Conservation (phyloP, 2,329 filamentous ascomycete species). For the Ilyonectria destructans region DNA sequence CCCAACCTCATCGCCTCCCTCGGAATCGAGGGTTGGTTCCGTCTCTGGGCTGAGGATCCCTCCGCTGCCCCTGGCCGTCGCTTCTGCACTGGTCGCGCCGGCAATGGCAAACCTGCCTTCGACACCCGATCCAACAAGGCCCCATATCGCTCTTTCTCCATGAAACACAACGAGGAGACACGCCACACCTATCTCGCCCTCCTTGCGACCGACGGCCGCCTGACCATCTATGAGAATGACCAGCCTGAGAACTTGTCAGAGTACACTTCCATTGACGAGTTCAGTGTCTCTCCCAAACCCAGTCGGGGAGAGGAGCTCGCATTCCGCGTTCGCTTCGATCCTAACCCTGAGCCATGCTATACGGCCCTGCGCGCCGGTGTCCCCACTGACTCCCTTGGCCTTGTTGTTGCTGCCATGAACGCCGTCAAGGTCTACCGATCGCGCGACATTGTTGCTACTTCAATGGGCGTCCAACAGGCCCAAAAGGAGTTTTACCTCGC, state of each 20-base stretch:
- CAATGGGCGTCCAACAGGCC: conserved; percentile 68
- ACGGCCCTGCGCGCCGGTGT: conserved; percentile 86
- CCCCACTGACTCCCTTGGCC: conserved; percentile 81
- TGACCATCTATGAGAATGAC: conserved; percentile 88
- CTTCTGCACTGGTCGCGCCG: conserved; percentile 77
- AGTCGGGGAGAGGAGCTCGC: conserved; percentile 87
- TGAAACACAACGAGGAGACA: conserved; percentile 86
- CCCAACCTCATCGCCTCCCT: conserved; percentile 89
- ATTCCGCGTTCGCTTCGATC: conserved; percentile 91
- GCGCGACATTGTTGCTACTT: conserved; percentile 68
- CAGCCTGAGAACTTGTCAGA: conserved; percentile 86
- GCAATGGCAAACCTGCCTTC: conserved; percentile 67
- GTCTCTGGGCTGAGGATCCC: conserved; percentile 93
- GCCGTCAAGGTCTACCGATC: conserved; percentile 88
- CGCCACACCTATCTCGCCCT: conserved; percentile 89
- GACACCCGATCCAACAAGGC: conserved; percentile 71
- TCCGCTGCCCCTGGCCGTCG: conserved; percentile 85
- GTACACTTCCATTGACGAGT: conserved; percentile 83
- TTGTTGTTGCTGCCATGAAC: conserved; percentile 91
- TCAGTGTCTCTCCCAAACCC: conserved; percentile 80
- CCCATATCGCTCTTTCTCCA: conserved; percentile 86
- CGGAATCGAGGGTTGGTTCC: conserved; percentile 90
- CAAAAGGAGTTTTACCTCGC: conserved; percentile 89
- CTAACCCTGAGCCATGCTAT: conserved; percentile 87
- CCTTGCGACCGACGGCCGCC: conserved; percentile 85